These are phyloP conservation scores for Mycena indigotica DNA, from an alignment of 768 basidiomycete genomes.

Conservation along the genomic window DNA sequence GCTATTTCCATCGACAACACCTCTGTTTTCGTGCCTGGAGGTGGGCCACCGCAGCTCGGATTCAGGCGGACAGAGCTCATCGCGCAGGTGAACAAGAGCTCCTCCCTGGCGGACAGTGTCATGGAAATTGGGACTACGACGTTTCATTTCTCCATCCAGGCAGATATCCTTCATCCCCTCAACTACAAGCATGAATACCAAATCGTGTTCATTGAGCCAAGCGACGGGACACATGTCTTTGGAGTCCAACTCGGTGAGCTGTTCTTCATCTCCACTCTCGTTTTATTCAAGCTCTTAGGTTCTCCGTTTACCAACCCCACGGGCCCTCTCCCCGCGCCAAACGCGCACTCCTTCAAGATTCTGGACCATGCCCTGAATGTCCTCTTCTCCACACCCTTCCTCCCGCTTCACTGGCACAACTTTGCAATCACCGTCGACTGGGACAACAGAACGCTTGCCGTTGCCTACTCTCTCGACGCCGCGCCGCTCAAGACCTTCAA, in stretches of 20 bases:
- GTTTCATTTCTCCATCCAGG: slow-evolving; percentile 54
- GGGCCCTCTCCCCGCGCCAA: slow-evolving; percentile 39
- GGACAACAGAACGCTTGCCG: slow-evolving; percentile 47
- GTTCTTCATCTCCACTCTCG: neutral
- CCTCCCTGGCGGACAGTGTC: slow-evolving; percentile 37
- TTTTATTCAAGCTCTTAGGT: slow-evolving; percentile 35
- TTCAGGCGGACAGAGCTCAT: slow-evolving; percentile 65
- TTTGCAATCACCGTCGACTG: slow-evolving; percentile 62
- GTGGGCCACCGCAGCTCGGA: slow-evolving; percentile 50
- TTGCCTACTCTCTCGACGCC: slow-evolving; percentile 52
- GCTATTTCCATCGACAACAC: slow-evolving; percentile 58
- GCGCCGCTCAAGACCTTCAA: slow-evolving; percentile 45
- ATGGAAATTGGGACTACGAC: slow-evolving; percentile 48
- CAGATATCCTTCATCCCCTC: slow-evolving; percentile 43
- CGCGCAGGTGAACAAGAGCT: slow-evolving; percentile 44
- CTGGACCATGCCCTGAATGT: slow-evolving; percentile 55
- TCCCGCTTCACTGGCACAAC: slow-evolving; percentile 54
- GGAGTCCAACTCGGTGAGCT: slow-evolving; percentile 56
- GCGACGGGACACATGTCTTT: slow-evolving; percentile 62
- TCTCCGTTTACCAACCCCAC: slow-evolving; percentile 61
- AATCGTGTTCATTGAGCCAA: slow-evolving; percentile 62
- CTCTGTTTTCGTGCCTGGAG: slow-evolving; percentile 58
- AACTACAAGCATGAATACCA: slow-evolving; percentile 65
- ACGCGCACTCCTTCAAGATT: slow-evolving; percentile 55
- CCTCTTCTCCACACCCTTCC: slow-evolving; percentile 52